These are phyloP conservation scores for Leccinum imitatum DNA, from an alignment of 768 basidiomycete genomes.

Conservation along the genomic window DNA sequence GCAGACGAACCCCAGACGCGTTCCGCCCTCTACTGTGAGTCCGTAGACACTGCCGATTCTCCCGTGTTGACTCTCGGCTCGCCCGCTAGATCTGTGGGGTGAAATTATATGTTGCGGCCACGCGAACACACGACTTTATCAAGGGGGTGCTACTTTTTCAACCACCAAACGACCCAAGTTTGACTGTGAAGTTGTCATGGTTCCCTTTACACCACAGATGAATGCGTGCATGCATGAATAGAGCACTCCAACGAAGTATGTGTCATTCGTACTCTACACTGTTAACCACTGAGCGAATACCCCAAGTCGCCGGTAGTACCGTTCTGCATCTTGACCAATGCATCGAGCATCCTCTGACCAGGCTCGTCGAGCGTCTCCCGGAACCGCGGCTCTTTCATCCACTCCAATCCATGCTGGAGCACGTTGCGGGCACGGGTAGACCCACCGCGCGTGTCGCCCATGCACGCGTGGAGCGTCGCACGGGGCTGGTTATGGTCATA, in stretches of 20 bases:
- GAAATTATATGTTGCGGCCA: not conserved
- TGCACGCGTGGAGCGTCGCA: constrained; percentile 68
- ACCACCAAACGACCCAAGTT: not conserved
- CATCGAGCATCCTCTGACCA: constrained; percentile 56
- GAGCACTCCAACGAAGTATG: not conserved
- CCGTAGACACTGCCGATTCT: not conserved
- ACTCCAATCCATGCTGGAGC: constrained; percentile 69
- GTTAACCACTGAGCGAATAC: constrained; percentile 48
- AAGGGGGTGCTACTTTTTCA: constrained; percentile 11
- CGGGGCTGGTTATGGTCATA: constrained; percentile 52
- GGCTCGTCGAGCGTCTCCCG: constrained; percentile 42
- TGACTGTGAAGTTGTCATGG: not conserved
- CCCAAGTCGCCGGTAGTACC: constrained; percentile 40
- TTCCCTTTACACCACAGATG: not conserved
- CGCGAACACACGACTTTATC: not conserved
- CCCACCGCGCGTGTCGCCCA: constrained; percentile 65
- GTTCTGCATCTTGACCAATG: constrained; percentile 55
- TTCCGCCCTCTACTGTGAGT: not conserved
- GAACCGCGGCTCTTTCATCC: constrained; percentile 63
- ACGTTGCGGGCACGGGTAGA: constrained; percentile 65
- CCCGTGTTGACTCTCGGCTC: not conserved
- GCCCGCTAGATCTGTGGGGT: not conserved
- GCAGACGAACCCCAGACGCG: not conserved
- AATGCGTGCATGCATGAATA: not conserved
- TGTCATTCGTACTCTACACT: not conserved